Evolutionary conservation across 2,329 filamentous ascomycete genomes (phyloP).

Genomic region (Fusarium sp.): DNA sequence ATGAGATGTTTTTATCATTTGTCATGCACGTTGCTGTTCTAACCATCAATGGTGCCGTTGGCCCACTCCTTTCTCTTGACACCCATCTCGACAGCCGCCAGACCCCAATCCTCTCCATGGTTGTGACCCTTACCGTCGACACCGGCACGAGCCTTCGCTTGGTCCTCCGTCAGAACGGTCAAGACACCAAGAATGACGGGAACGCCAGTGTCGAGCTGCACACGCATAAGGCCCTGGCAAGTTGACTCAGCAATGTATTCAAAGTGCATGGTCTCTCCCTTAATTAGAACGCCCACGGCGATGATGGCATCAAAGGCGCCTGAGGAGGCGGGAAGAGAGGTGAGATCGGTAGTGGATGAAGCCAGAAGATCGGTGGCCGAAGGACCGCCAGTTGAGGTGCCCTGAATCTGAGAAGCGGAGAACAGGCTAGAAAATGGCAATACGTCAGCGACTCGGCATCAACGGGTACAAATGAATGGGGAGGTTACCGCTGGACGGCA

Average conservation of each 20-base stretch:
- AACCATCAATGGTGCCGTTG: conserved; percentile 68
- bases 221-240: conserved; percentile 90
- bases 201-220: conserved; percentile 87
- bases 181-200: conserved; percentile 93
- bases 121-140: conserved; percentile 77
- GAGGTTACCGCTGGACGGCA: conserved; percentile 79
- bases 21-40: conserved; percentile 5
- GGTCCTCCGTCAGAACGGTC: conserved; percentile 88
- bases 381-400: conserved; percentile 67
- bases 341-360: conserved; percentile 73
- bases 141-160: conserved; percentile 86
- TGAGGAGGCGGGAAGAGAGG: conserved; percentile 55
- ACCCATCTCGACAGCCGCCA: conserved; percentile 92
- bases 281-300: conserved; percentile 95
- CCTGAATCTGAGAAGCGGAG: conserved; percentile 86
- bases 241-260: conserved; percentile 97
- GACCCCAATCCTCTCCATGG: conserved; percentile 96
- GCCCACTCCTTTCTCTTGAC: conserved; percentile 87
- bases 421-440: conserved; percentile 68
- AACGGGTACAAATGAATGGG: conserved; percentile 7
- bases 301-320: conserved; percentile 91
- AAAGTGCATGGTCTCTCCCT: conserved; percentile 99
- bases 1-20: conserved; percentile 8
- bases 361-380: conserved; percentile 82
- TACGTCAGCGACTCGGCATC: conserved; percentile 23